Evolutionary conservation across 2,329 filamentous ascomycete genomes (phyloP).

Genomic region (Aspergillus bombycis): DNA sequence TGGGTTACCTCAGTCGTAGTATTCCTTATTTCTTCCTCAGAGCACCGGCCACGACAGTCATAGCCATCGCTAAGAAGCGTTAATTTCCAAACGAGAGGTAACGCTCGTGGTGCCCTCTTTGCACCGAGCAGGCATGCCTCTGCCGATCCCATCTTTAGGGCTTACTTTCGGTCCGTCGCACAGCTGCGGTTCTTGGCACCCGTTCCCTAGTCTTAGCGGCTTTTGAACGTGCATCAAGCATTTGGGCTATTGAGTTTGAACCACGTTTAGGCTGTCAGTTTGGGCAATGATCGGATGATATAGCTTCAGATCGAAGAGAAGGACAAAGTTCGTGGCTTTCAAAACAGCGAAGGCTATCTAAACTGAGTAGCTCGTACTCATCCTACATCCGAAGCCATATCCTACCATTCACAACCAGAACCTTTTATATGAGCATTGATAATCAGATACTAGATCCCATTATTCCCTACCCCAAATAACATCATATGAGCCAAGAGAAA

Average conservation of each 20-base stretch:
- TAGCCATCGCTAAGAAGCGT: too few relatives aligned
- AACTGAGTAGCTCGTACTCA: background rate
- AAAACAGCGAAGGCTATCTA: background rate
- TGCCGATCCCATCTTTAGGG: background rate
- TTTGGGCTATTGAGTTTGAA: background rate
- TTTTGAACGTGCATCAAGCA: background rate
- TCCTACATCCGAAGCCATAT: background rate
- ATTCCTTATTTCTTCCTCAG: background rate
- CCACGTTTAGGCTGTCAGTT: background rate
- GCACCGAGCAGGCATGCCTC: background rate
- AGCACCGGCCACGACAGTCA: background rate
- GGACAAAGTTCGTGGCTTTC: background rate
- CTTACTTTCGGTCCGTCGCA: background rate
- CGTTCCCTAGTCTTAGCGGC: background rate
- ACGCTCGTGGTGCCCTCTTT: background rate
- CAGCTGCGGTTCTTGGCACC: background rate
- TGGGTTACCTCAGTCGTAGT: background rate
- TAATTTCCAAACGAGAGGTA: too few relatives aligned
- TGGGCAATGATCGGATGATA: background rate
- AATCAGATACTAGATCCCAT: background rate
- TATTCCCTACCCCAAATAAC: background rate
- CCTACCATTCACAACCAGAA: background rate
- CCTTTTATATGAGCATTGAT: background rate
- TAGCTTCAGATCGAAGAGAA: background rate
- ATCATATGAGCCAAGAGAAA: constrained; percentile 2